Conservation (phyloP, 2,329 filamentous ascomycete genomes). For the Proliferodiscus dingleyae region DNA sequence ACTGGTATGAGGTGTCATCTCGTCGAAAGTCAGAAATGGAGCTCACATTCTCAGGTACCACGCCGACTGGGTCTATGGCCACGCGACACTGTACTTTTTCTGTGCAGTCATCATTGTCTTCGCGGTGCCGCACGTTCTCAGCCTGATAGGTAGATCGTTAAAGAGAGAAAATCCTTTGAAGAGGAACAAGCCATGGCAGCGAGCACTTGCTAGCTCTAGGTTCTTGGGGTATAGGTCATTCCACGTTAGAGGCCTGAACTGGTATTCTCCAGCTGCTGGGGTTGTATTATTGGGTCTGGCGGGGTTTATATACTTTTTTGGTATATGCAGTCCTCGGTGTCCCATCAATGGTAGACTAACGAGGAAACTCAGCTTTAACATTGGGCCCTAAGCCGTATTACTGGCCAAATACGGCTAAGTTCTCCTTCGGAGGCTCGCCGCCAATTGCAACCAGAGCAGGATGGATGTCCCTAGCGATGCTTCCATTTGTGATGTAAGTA, state of each 20-base stretch:
- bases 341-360: neutral
- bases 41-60: conserved; percentile 5
- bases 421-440: conserved; percentile 59
- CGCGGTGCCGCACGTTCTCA: conserved; percentile 4
- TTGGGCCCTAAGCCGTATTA: conserved; percentile 18
- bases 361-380: conserved; percentile 7
- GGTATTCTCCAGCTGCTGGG: conserved; percentile 12
- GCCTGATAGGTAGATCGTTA: neutral
- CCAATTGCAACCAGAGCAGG: conserved; percentile 79
- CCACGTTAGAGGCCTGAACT: conserved; percentile 7
- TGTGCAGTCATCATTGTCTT: conserved; percentile 12
- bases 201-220: neutral
- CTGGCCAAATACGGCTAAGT: conserved; percentile 14
- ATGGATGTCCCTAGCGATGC: conserved; percentile 84
- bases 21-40: neutral
- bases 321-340: neutral
- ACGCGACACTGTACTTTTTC: conserved; percentile 14
- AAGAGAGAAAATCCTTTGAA: neutral
- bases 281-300: conserved; percentile 10
- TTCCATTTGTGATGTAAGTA: conserved; percentile 50
- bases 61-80: conserved; percentile 13
- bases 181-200: conserved; percentile 1
- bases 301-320: conserved; percentile 13
- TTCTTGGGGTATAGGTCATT: conserved; percentile 11
- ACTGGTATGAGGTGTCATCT: conserved; percentile 6